Percentiles rank a stretch among this genome's conserved stretches.
Conservation (phyloP, 352 stramenopile genomes). For the Globisporangium cylindrosporum region DNA sequence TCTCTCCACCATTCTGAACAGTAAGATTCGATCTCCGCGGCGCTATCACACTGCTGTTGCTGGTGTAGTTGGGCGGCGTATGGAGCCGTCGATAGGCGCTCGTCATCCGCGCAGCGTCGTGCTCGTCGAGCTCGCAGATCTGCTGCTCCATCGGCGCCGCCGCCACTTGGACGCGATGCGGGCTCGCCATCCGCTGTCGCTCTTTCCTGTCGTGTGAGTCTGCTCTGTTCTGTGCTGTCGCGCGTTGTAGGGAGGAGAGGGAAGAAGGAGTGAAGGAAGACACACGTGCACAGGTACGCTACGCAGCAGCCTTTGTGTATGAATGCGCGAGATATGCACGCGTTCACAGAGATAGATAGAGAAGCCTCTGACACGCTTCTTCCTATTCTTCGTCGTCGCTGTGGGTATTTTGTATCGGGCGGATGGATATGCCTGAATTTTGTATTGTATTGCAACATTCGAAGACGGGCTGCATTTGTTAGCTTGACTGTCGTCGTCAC, state of each 20-base stretch:
- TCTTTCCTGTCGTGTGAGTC: too few species aligned
- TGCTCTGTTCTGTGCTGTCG: too few species aligned
- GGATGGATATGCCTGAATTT: neutral
- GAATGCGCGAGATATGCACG: neutral
- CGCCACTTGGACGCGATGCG: constrained; percentile 20
- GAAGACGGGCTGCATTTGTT: neutral
- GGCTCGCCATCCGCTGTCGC: neutral
- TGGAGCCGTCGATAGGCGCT: constrained; percentile 13
- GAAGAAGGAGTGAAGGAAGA: neutral
- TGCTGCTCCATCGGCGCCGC: constrained; percentile 21
- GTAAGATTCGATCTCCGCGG: neutral
- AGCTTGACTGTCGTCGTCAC: neutral
- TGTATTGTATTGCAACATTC: neutral
- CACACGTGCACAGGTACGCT: neutral
- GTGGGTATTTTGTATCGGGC: neutral
- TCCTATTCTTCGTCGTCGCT: neutral
- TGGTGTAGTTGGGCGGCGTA: constrained; percentile 14
- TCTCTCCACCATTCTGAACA: neutral
- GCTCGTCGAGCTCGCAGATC: constrained; percentile 21
- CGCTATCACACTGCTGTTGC: neutral
- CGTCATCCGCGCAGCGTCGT: constrained; percentile 2
- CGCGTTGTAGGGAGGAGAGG: neutral
- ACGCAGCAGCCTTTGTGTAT: neutral
- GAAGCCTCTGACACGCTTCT: neutral
- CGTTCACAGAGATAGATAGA: neutral